phyloP scores from a whole-genome alignment of 495 filamentous ascomycete genomes.

The Neurospora cerealis region DNA sequence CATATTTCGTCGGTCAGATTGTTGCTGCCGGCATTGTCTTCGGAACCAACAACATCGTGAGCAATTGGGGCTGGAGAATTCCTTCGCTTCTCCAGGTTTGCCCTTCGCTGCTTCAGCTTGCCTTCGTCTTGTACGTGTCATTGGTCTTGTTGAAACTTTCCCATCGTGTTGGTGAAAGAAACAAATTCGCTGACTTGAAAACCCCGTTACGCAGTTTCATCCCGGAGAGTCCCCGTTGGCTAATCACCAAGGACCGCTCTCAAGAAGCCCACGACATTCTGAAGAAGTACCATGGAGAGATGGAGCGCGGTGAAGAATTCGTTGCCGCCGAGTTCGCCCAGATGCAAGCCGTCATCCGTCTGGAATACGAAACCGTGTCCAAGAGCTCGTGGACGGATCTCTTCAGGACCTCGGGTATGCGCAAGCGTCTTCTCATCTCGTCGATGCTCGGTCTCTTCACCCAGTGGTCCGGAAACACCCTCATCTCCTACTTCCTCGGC shows the following conservation, averaged over 20 bases:
- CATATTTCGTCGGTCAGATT: constrained; percentile 55
- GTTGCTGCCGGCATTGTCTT: constrained; percentile 50
- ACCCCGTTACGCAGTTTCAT: constrained; percentile 28
- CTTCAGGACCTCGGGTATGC: constrained; percentile 44
- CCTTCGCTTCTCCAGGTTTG: constrained; percentile 49
- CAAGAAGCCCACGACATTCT: constrained; percentile 50
- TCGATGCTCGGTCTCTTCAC: constrained; percentile 51
- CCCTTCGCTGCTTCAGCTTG: constrained; percentile 48
- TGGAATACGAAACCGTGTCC: constrained; percentile 41
- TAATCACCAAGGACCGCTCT: constrained; percentile 48
- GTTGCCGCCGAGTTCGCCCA: constrained; percentile 52
- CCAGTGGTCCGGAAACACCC: constrained; percentile 56
- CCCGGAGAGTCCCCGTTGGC: constrained; percentile 51
- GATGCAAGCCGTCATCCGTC: constrained; percentile 47
- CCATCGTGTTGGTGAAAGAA: neutral
- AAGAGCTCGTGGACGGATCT: constrained; percentile 47
- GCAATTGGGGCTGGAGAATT: constrained; percentile 56
- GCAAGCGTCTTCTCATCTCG: constrained; percentile 45
- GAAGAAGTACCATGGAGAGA: constrained; percentile 52
- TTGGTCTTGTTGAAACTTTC: neutral
- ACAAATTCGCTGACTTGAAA: neutral
- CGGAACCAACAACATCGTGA: constrained; percentile 46
- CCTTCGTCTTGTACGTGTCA: constrained; percentile 32
- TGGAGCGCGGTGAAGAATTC: constrained; percentile 43
- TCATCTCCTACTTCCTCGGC: constrained; percentile 52